These are phyloP conservation scores for Fraxinus platypoda DNA, from an alignment of 305 asterid species.

Conservation along the genomic window DNA sequence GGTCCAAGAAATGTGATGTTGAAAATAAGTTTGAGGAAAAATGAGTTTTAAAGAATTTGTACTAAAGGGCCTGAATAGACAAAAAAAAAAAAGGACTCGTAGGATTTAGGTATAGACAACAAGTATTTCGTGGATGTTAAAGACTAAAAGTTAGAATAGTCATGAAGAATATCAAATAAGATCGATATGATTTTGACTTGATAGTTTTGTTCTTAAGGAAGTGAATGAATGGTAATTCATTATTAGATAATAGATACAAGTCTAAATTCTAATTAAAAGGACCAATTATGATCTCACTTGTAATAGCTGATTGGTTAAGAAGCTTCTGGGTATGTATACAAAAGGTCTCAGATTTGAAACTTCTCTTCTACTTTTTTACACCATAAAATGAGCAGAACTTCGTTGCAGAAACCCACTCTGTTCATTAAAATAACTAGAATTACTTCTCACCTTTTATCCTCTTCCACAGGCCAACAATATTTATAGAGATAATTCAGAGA, in stretches of 20 bases:
- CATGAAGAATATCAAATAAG: background rate
- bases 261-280: background rate
- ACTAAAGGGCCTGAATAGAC: too few species aligned
- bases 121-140: background rate
- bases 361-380: background rate
- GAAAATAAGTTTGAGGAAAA: too few species aligned
- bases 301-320: background rate
- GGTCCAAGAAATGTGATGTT: too few species aligned
- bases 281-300: background rate
- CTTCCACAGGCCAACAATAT: slow-evolving; percentile 73
- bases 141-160: background rate
- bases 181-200: background rate
- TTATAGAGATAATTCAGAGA: slow-evolving; percentile 91
- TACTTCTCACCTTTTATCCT: background rate
- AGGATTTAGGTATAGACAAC: background rate
- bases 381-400: background rate
- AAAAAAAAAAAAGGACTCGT: background rate
- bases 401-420: background rate
- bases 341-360: background rate
- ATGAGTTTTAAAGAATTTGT: too few species aligned
- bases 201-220: background rate
- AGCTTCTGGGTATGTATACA: background rate
- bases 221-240: background rate
- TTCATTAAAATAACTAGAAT: background rate
- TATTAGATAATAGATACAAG: background rate